Evolutionary conservation across 345 rosid genomes (phyloP), one percentile per base, ranked within the genome.

Genomic region (Salix udensis): DNA sequence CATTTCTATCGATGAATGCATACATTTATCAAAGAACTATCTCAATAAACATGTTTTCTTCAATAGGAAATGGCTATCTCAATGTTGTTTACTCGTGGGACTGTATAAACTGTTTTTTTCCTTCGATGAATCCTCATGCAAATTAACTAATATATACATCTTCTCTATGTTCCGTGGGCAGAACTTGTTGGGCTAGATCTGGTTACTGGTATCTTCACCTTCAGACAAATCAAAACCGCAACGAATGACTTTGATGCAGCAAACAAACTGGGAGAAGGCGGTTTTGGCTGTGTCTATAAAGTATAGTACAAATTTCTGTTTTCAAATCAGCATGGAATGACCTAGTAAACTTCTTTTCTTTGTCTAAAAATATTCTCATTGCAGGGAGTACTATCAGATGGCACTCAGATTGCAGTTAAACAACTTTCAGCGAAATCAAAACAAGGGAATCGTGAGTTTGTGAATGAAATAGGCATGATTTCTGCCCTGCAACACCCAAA

Each of bases 211-310:
- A 70, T 85, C 7, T 90, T 86, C 83, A 77, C 89, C 12, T 83
- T 84, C 50, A 84, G 80, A 75, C 86, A 88, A 83, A 88, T 88
- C 12, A 84, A 78, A 82, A 80, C 80, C 48, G 88, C 91, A 52
- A 87, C 93, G 0, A 77, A 87, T 72, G 83, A 88, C 83, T 90
- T 90, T 77, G 84, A 87, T 76, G 37, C 68, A 8, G 71, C 48
- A 18, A 88, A 90, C 79, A 90, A 90, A 79, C 81, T 90, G 6
- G 91, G 91, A 46, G 90, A 90, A 82, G 93, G 93, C 46, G 90
- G 94, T n/a, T 90, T 90, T 8, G 94, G 94, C 65, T 86, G 90
- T 37, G 94, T 88, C 15, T 86, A 83, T 77, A 90, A 87, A 89
- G 91, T 90, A 53, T 53, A 53, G 60, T 7, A 2, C 60, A 53